Percentiles rank a stretch among this genome's conserved stretches.
These are phyloP conservation scores for Termitomyces sp. DNA, from an alignment of 768 basidiomycete species.

Conservation along the genomic window DNA sequence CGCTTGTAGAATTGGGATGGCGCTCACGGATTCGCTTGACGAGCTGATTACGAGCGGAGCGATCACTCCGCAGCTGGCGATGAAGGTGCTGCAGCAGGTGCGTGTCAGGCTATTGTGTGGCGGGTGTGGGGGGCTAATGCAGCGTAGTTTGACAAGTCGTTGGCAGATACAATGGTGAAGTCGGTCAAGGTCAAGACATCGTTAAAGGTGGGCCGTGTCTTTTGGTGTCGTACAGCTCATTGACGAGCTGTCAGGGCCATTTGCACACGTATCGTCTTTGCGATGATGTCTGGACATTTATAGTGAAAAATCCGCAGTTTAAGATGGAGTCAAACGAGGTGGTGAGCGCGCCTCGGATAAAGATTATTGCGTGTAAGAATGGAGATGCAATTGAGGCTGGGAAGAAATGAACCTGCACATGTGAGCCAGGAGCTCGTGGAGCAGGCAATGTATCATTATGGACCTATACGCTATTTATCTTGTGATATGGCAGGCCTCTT, in stretches of 20 bases:
- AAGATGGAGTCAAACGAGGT: conserved; percentile 93
- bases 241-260: conserved; percentile 55
- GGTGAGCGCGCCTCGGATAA: conserved; percentile 73
- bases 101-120: conserved; percentile 7
- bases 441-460: conserved; percentile 6
- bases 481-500: too few relatives aligned
- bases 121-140: background rate
- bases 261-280: conserved; percentile 88
- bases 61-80: conserved; percentile 97
- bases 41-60: conserved; percentile 95
- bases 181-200: conserved; percentile 93
- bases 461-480: conserved; percentile 1
- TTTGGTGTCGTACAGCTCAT: background rate
- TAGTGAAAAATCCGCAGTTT: conserved; percentile 87
- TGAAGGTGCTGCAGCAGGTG: conserved; percentile 98
- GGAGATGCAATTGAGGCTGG: conserved; percentile 81
- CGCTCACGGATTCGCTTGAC: conserved; percentile 95
- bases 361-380: conserved; percentile 98
- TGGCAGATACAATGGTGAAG: conserved; percentile 89
- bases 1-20: conserved; percentile 84
- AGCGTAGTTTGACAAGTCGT: conserved; percentile 87
- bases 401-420: conserved; percentile 50
- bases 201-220: conserved; percentile 57
- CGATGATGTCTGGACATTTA: conserved; percentile 99
- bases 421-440: conserved; percentile 6